Conservation (phyloP, 345 rosid genomes). For the Boechera stricta region DNA sequence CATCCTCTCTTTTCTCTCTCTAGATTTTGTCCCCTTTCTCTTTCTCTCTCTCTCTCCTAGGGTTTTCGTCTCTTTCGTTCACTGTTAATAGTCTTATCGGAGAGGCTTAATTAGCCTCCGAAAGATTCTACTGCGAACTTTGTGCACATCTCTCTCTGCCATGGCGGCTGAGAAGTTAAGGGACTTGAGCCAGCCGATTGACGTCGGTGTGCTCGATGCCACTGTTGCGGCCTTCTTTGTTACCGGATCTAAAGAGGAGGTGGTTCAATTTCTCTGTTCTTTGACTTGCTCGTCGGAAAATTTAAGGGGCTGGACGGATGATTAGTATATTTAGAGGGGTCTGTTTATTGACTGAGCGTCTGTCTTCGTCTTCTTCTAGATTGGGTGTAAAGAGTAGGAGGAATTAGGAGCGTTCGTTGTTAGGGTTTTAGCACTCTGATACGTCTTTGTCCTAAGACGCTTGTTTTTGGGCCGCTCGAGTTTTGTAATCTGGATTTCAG, state of each 20-base stretch:
- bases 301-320: neutral
- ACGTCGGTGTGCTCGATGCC: slow-evolving; percentile 88
- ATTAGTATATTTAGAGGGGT: neutral
- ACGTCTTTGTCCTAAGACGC: neutral
- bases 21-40: slow-evolving; percentile 40
- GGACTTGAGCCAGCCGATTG: slow-evolving; percentile 95
- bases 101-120: slow-evolving; percentile 15
- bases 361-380: slow-evolving; percentile 26
- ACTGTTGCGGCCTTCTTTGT: slow-evolving; percentile 99
- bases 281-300: slow-evolving; percentile 15
- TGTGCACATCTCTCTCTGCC: slow-evolving; percentile 41
- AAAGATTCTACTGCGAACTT: slow-evolving; percentile 15
- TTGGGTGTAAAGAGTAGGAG: slow-evolving; percentile 23
- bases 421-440: slow-evolving; percentile 33
- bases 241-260: slow-evolving; percentile 99
- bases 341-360: slow-evolving; percentile 10
- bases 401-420: slow-evolving; percentile 12
- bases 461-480: neutral
- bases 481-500: slow-evolving; percentile 10
- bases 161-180: slow-evolving; percentile 98
- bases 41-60: slow-evolving; percentile 53
- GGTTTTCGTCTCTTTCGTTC: slow-evolving; percentile 53
- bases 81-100: slow-evolving; percentile 46
- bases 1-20: slow-evolving; percentile 39
- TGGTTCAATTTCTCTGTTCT: slow-evolving; percentile 43